These are phyloP conservation scores for Logfia minima DNA, from an alignment of 129 eudicot genomes.

Conservation along the genomic window DNA sequence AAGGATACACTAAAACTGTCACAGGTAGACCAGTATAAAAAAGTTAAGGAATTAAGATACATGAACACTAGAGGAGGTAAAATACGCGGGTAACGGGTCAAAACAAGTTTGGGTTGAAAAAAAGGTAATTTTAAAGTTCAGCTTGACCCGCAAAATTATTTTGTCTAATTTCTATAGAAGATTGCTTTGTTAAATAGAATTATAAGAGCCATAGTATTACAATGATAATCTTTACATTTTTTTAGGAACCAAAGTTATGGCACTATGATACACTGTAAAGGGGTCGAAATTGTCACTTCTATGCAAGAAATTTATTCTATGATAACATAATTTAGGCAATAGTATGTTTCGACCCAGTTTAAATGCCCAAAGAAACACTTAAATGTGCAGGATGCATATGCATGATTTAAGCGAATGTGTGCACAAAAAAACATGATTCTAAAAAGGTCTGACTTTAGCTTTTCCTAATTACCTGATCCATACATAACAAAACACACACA, in stretches of 20 bases:
- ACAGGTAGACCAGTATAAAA: slow-evolving; percentile 2
- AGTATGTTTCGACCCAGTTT: background rate
- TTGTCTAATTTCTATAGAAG: background rate
- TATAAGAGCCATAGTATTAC: background rate
- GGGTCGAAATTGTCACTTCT: too few species aligned
- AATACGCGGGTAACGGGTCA: background rate
- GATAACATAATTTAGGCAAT: background rate
- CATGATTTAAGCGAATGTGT: background rate
- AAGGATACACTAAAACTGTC: background rate
- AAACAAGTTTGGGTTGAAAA: background rate
- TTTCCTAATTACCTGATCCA: background rate
- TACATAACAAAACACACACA: background rate
- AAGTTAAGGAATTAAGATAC: background rate
- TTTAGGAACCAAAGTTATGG: too few species aligned
- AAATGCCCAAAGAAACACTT: background rate
- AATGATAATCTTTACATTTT: too few species aligned
- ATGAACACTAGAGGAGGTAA: background rate
- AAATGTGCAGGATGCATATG: background rate
- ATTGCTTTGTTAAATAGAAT: background rate
- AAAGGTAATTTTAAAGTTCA: background rate
- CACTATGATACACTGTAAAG: too few species aligned
- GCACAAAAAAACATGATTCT: background rate
- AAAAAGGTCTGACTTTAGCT: background rate
- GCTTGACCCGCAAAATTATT: background rate
- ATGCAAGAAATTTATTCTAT: background rate